phyloP scores from a whole-genome alignment of 1,139 yeast species.

The Debaryomyces sp. region DNA sequence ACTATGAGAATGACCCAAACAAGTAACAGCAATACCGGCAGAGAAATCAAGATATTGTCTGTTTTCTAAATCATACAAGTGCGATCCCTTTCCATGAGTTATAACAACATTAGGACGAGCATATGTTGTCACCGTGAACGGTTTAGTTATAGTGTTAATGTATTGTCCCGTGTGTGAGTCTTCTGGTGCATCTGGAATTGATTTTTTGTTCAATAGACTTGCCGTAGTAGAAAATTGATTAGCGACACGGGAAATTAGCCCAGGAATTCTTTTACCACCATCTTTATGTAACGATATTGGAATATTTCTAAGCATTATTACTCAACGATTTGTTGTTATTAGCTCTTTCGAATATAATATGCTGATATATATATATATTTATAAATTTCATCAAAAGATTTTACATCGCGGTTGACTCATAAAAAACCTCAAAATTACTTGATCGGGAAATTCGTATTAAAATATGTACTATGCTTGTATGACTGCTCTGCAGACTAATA shows the following conservation, averaged over 20 bases:
- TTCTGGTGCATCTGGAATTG: conserved; percentile 19
- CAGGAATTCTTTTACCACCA: neutral
- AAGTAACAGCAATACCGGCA: conserved; percentile 97
- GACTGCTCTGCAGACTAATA: conserved; percentile 14
- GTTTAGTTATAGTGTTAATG: conserved; percentile 42
- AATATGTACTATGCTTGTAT: neutral
- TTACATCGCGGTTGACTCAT: conserved; percentile 44
- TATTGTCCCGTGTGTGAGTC: conserved; percentile 34
- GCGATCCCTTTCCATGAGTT: conserved; percentile 73
- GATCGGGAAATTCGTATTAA: conserved; percentile 19
- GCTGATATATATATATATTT: neutral
- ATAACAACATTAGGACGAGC: conserved; percentile 75
- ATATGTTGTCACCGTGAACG: conserved; percentile 79
- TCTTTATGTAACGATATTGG: conserved; percentile 4
- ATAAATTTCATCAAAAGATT: conserved; percentile 18
- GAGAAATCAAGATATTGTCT: conserved; percentile 84
- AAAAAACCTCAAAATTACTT: conserved; percentile 20
- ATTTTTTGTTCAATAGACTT: conserved; percentile 5
- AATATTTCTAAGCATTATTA: conserved; percentile 14
- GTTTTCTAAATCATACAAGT: conserved; percentile 76
- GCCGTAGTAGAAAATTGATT: conserved; percentile 6
- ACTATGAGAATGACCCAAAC: conserved; percentile 83
- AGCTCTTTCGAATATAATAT: neutral
- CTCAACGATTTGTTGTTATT: neutral
- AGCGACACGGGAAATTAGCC: neutral